Conservation (phyloP, 768 basidiomycete genomes). For the Flagelloscypha sp. region DNA sequence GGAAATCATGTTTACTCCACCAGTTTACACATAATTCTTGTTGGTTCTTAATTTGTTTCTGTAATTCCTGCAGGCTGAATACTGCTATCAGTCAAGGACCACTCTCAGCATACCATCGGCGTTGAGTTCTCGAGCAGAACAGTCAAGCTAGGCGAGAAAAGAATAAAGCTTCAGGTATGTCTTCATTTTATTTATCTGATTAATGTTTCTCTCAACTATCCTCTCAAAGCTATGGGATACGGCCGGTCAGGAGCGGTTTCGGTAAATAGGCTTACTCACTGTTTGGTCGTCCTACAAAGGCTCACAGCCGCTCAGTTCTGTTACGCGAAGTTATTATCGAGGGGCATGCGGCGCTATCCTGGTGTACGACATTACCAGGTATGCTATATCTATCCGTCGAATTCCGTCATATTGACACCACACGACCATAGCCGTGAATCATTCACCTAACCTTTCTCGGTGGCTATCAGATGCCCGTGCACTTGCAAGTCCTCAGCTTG, state of each 20-base stretch:
- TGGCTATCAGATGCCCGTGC: conserved; percentile 95
- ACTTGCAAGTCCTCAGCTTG: conserved; percentile 84
- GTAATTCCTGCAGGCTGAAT: conserved; percentile 7
- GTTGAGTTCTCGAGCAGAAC: conserved; percentile 97
- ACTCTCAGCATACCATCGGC: conserved; percentile 96
- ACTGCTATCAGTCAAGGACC: conserved; percentile 71
- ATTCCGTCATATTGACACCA: conserved; percentile 10
- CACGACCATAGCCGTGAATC: conserved; percentile 62
- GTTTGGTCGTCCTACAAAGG: conserved; percentile 6
- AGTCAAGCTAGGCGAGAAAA: conserved; percentile 86
- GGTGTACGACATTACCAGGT: conserved; percentile 92
- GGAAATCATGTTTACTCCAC: conserved; percentile 94
- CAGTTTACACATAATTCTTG: conserved; percentile 96
- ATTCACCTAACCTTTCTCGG: conserved; percentile 69
- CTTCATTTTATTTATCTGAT: conserved; percentile 3
- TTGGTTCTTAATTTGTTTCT: conserved; percentile 33
- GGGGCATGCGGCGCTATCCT: conserved; percentile 89
- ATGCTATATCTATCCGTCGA: conserved; percentile 14
- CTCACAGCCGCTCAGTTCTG: conserved; percentile 46
- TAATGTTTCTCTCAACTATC: conserved; percentile 12
- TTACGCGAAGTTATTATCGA: conserved; percentile 93
- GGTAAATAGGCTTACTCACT: conserved; percentile 31
- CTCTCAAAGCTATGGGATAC: conserved; percentile 85
- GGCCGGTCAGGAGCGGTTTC: conserved; percentile 92
- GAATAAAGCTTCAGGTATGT: conserved; percentile 88